Evolutionary conservation across 305 asterid genomes (phyloP), one percentile per base, ranked within the genome.

Genomic region (Solanum hybrid): DNA sequence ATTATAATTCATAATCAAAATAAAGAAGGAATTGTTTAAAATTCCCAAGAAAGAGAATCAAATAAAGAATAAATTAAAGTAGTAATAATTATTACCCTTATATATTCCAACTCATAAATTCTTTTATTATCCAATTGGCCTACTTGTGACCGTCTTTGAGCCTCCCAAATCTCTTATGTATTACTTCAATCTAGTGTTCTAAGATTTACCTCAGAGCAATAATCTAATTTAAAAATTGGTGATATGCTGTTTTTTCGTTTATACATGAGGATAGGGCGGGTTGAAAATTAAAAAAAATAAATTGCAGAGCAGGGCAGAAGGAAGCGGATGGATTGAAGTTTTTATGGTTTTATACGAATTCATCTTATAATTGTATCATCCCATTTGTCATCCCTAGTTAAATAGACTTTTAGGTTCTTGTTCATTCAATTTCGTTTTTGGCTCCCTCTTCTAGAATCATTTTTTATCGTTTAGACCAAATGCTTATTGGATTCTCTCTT

Each of bases 101-200:
- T 20, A 33, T 89, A 37, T 85, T 88, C 82, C 89, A 89, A 35
- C 89, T 87, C 35, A 82, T 4, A 79, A 88, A 91, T 81, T 89
- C 90, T 84, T 90, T 86, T 74, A 79, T 91, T 6, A 24, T 29
- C 87, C 92, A 89, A 86, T 77, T 89, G 92, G 92, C 90, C 82
- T 40, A 88, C 77, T 81, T 51, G 92, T 83, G 29, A 46, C 29
- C 22, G 31, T 79, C 33, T 35, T 36, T 35, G 3, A 35, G 11
- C 33, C 29, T 83, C 6, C 73, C 74, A 83, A 46, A 42, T 46
- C 87, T 83, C 11, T 42, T 42, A 11, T 46, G 20, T 46, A 83
- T 83, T 83, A 74, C 73, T 83, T 46, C 73, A 16, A 20, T 29
- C 6, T 46, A 83, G 37, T 42, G 18, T 83, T 83, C 39, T 42